Conservation (phyloP, 495 filamentous ascomycete species). For the Aspergillus kassunensis region DNA sequence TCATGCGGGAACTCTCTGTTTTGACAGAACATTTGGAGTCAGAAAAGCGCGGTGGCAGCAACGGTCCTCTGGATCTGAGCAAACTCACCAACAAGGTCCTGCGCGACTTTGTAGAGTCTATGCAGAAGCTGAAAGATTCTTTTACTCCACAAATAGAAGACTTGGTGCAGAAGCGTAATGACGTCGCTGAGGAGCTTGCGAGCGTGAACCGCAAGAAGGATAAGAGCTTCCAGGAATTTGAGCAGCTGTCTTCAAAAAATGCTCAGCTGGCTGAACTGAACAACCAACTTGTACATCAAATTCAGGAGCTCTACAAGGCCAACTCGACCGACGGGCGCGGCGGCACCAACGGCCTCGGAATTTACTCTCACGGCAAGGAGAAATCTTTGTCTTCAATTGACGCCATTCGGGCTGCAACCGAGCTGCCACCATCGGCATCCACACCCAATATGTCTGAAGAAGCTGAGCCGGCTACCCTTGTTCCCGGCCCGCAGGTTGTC, state of each 20-base stretch:
- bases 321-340: slow-evolving; percentile 59
- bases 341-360: slow-evolving; percentile 73
- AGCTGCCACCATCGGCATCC: slow-evolving; percentile 49
- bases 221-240: slow-evolving; percentile 90
- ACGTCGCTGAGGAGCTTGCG: slow-evolving; percentile 75
- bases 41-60: slow-evolving; percentile 54
- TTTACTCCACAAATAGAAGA: slow-evolving; percentile 77
- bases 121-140: slow-evolving; percentile 80
- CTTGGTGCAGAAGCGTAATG: slow-evolving; percentile 75
- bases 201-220: slow-evolving; percentile 78
- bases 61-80: slow-evolving; percentile 62
- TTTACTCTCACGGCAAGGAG: slow-evolving; percentile 74
- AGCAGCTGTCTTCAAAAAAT: slow-evolving; percentile 89
- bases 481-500: slow-evolving; percentile 80
- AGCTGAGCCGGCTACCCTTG: slow-evolving; percentile 60
- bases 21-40: slow-evolving; percentile 72
- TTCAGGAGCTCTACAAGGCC: slow-evolving; percentile 86
- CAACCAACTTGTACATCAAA: slow-evolving; percentile 88
- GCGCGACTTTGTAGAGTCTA: slow-evolving; percentile 80
- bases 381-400: slow-evolving; percentile 66
- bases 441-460: slow-evolving; percentile 61
- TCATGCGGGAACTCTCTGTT: slow-evolving; percentile 84
- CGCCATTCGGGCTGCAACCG: slow-evolving; percentile 45
- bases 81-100: slow-evolving; percentile 81
- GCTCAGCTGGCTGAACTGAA: slow-evolving; percentile 90